Evolutionary conservation across 1,284 basidiomycete genomes (phyloP).

Genomic region (Leccinum fallax): DNA sequence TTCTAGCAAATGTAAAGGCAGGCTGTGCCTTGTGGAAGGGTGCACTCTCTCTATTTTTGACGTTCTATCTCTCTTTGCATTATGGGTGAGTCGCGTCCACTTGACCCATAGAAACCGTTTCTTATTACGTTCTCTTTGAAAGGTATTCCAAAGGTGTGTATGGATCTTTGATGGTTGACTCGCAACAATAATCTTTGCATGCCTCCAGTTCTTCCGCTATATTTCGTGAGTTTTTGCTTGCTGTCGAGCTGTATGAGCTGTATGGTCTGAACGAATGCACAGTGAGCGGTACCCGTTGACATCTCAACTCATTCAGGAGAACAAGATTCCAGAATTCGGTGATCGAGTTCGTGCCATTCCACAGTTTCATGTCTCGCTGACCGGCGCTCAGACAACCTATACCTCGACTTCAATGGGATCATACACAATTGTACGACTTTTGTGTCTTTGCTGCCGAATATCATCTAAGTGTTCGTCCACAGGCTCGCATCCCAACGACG

Average conservation of each 20-base stretch:
- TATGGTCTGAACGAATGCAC: conserved; percentile 15
- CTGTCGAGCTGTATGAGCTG: neutral
- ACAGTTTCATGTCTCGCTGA: conserved; percentile 11
- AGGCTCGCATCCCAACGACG: conserved; percentile 93
- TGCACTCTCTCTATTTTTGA: conserved; percentile 7
- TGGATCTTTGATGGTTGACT: conserved; percentile 44
- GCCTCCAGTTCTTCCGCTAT: conserved; percentile 75
- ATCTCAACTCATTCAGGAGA: conserved; percentile 95
- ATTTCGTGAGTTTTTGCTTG: conserved; percentile 63
- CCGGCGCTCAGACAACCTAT: conserved; percentile 69
- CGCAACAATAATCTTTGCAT: conserved; percentile 10
- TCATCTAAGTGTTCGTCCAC: conserved; percentile 4
- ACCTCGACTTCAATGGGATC: conserved; percentile 98
- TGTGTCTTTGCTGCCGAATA: neutral
- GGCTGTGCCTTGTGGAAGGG: neutral
- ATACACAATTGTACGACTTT: conserved; percentile 87
- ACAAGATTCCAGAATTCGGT: conserved; percentile 96
- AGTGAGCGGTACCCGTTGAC: conserved; percentile 98
- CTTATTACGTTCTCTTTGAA: conserved; percentile 5
- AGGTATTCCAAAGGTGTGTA: conserved; percentile 65
- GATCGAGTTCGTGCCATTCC: conserved; percentile 19
- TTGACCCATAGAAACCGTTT: fast-evolving
- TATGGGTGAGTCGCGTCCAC: conserved; percentile 26
- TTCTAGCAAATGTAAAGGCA: neutral
- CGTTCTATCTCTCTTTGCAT: conserved; percentile 9